Conservation (phyloP, 352 stramenopile species). For the Phytophthora parvispora region DNA sequence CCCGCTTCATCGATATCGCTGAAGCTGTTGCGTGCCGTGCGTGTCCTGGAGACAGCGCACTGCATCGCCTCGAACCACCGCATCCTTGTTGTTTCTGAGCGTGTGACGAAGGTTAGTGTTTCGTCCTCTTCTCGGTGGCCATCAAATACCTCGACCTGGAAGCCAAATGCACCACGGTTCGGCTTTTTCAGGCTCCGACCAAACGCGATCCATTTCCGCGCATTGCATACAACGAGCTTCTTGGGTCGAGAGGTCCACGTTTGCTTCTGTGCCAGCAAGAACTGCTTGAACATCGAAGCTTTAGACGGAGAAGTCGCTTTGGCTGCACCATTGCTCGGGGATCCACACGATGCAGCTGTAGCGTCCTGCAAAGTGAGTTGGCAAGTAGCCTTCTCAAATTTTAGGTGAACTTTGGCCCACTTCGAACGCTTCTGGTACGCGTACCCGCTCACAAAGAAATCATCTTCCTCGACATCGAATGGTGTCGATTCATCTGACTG, state of each 20-base stretch:
- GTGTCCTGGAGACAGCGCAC: slow-evolving; percentile 51
- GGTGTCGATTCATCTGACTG: slow-evolving; percentile 63
- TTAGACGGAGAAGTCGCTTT: slow-evolving; percentile 37
- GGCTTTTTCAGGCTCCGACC: slow-evolving; percentile 77
- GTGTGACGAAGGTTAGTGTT: slow-evolving; percentile 81
- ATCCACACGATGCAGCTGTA: slow-evolving; percentile 1
- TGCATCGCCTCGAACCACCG: slow-evolving; percentile 76
- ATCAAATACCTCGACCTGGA: slow-evolving; percentile 86
- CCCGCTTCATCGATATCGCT: slow-evolving; percentile 70
- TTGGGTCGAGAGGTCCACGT: slow-evolving; percentile 66
- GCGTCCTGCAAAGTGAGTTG: slow-evolving; percentile 59
- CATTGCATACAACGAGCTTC: slow-evolving; percentile 79
- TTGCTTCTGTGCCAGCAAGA: slow-evolving; percentile 67
- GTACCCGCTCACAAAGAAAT: slow-evolving; percentile 61
- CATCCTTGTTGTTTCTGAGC: slow-evolving; percentile 60
- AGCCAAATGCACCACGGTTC: slow-evolving; percentile 72
- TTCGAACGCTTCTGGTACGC: slow-evolving; percentile 83
- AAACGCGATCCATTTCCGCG: slow-evolving; percentile 83
- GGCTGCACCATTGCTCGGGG: slow-evolving; percentile 3
- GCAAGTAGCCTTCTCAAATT: slow-evolving; percentile 77
- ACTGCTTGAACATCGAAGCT: slow-evolving; percentile 63
- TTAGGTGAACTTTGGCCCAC: slow-evolving; percentile 79
- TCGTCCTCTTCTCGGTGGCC: slow-evolving; percentile 76
- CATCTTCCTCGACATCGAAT: slow-evolving; percentile 68
- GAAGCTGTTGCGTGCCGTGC: slow-evolving; percentile 60